Evolutionary conservation across 2,329 filamentous ascomycete species (phyloP).

Genomic region (Colletotrichum eleusines): DNA sequence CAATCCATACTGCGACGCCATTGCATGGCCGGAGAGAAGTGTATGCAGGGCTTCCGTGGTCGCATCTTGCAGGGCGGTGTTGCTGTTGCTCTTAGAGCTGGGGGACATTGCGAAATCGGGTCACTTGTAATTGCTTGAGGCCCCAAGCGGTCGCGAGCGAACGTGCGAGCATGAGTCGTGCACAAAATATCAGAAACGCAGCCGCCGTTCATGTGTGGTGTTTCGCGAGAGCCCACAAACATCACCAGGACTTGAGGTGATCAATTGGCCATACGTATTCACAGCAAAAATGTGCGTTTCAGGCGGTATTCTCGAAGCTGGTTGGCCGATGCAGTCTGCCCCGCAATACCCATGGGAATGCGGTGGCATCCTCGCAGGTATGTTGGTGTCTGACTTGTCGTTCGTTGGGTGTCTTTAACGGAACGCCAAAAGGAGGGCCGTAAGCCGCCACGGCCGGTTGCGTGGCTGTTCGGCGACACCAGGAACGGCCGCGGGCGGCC

Average conservation of each 20-base stretch:
- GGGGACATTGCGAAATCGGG: not conserved
- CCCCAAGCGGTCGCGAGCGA: not conserved
- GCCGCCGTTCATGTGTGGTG: constrained; percentile 21
- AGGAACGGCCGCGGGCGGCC: constrained; percentile 22
- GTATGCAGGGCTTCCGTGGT: not conserved
- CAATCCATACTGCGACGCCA: not conserved
- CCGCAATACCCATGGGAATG: constrained; percentile 5
- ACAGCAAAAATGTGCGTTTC: constrained; percentile 4
- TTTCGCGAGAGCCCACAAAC: not conserved
- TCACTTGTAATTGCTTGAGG: not conserved
- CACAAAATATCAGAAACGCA: constrained; percentile 3
- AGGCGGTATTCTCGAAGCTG: constrained; percentile 7
- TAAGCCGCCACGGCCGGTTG: constrained; percentile 17
- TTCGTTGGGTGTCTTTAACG: constrained; percentile 5
- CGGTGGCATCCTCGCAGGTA: not conserved
- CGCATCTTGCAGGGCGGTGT: not conserved
- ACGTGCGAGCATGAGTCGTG: not conserved
- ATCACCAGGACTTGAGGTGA: constrained; percentile 23
- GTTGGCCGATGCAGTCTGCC: constrained; percentile 14
- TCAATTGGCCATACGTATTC: constrained; percentile 18
- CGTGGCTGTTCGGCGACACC: constrained; percentile 8
- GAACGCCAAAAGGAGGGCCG: constrained; percentile 10
- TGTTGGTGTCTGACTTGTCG: constrained; percentile 1
- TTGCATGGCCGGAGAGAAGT: not conserved
- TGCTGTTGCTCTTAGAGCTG: not conserved